phyloP scores from a whole-genome alignment of 768 basidiomycete species.

The Lactarius tabidus region DNA sequence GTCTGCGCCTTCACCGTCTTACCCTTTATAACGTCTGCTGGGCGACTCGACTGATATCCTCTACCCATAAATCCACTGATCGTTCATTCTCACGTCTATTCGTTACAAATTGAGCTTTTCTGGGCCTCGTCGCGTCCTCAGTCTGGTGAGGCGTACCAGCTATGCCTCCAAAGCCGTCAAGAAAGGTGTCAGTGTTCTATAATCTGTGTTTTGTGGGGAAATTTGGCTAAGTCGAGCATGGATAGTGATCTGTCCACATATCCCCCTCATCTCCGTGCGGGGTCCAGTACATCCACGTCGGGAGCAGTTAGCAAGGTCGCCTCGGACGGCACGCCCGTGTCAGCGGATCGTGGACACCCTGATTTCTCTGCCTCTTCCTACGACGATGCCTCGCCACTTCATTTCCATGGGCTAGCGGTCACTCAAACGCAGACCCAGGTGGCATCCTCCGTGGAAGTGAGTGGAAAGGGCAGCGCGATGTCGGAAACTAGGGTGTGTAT shows the following conservation, averaged over 20 bases:
- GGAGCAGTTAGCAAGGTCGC: constrained; percentile 8
- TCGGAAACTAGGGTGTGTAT: constrained; percentile 11
- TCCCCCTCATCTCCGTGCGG: background rate
- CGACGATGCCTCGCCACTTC: constrained; percentile 44
- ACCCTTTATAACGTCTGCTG: background rate
- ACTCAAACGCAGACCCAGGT: constrained; percentile 53
- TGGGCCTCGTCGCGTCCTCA: background rate
- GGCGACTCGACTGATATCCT: background rate
- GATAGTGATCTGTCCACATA: constrained; percentile 11
- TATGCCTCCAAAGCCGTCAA: constrained; percentile 2
- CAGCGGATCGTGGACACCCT: constrained; percentile 20
- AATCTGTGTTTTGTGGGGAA: background rate
- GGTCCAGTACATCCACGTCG: background rate
- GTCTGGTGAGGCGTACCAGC: background rate
- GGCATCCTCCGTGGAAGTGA: constrained; percentile 27
- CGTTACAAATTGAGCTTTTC: background rate
- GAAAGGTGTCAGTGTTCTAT: constrained; percentile 14
- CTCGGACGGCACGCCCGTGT: constrained; percentile 22
- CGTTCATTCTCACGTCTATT: background rate
- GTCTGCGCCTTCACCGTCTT: background rate
- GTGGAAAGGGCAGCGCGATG: background rate
- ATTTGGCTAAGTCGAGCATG: background rate
- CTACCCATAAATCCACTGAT: background rate
- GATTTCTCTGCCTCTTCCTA: constrained; percentile 27
- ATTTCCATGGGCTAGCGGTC: constrained; percentile 52